Percentiles rank a stretch among this genome's conserved stretches.
Evolutionary conservation across 2,329 filamentous ascomycete genomes (phyloP).

Genomic region (Fusarium sp.): DNA sequence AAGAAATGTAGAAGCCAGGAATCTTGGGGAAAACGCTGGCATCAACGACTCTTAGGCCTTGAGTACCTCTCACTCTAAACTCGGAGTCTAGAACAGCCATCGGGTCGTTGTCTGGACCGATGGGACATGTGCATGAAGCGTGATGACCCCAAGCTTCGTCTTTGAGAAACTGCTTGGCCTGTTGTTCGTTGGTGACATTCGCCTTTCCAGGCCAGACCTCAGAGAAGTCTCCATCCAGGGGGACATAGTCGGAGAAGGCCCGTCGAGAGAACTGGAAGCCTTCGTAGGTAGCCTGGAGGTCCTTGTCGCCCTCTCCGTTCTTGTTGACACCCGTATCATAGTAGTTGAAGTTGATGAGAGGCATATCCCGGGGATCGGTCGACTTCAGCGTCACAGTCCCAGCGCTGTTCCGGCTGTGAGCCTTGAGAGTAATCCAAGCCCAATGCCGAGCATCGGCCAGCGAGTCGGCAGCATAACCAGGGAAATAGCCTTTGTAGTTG

Average conservation of each 20-base stretch:
- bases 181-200: slow-evolving; percentile 52
- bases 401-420: slow-evolving; percentile 63
- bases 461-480: slow-evolving; percentile 60
- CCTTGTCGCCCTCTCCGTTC: slow-evolving; percentile 55
- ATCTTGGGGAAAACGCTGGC: slow-evolving; percentile 61
- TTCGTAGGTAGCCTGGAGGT: slow-evolving; percentile 66
- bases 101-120: slow-evolving; percentile 47
- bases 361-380: slow-evolving; percentile 70
- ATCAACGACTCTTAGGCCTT: slow-evolving; percentile 69
- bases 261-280: slow-evolving; percentile 63
- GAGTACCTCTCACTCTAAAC: slow-evolving; percentile 67
- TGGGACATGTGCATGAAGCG: slow-evolving; percentile 48
- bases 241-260: slow-evolving; percentile 45
- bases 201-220: slow-evolving; percentile 51
- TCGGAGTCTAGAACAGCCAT: slow-evolving; percentile 60
- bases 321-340: slow-evolving; percentile 65
- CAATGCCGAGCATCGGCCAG: slow-evolving; percentile 56
- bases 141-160: slow-evolving; percentile 51
- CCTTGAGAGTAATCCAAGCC: slow-evolving; percentile 62
- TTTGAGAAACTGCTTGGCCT: slow-evolving; percentile 41
- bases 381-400: slow-evolving; percentile 72
- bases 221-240: slow-evolving; percentile 23
- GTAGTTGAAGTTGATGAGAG: slow-evolving; percentile 71
- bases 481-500: slow-evolving; percentile 67
- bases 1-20: slow-evolving; percentile 36